phyloP scores from a whole-genome alignment of 306 rosid genomes.

The Vicia villosa region DNA sequence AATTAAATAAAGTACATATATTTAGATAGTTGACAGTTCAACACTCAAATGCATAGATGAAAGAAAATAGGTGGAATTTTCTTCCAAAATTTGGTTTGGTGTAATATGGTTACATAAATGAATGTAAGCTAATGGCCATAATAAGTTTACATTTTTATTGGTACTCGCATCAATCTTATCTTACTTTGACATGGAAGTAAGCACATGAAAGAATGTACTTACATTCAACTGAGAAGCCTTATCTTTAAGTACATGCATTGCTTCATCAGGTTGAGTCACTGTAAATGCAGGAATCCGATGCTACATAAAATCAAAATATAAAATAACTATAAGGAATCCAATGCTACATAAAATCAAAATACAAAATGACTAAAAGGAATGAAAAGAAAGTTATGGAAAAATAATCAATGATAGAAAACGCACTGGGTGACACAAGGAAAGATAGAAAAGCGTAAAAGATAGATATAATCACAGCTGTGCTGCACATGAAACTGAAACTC shows the following conservation, averaged over 20 bases:
- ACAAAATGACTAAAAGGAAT: constrained; percentile 29
- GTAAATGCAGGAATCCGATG: constrained; percentile 75
- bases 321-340: constrained; percentile 45
- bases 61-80: constrained; percentile 25
- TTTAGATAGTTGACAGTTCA: constrained; percentile 21
- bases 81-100: constrained; percentile 19
- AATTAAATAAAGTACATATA: constrained; percentile 1
- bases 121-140: too few species aligned
- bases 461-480: constrained; percentile 4
- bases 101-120: constrained; percentile 24
- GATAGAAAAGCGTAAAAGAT: constrained; percentile 10
- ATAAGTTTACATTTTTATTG: too few species aligned
- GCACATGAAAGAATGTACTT: constrained; percentile 41
- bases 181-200: too few species aligned
- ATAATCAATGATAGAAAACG: constrained; percentile 11
- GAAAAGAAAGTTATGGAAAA: constrained; percentile 18
- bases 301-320: constrained; percentile 49
- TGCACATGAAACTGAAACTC: too few species aligned
- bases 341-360: constrained; percentile 49
- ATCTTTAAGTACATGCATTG: constrained; percentile 77
- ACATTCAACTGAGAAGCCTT: constrained; percentile 77
- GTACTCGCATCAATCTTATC: too few species aligned
- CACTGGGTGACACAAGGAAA: constrained; percentile 24
- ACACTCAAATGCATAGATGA: background rate
- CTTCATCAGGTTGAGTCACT: constrained; percentile 90